Evolutionary conservation across 257 asterid genomes (phyloP).

Genomic region (Galeopsis tetrahit): DNA sequence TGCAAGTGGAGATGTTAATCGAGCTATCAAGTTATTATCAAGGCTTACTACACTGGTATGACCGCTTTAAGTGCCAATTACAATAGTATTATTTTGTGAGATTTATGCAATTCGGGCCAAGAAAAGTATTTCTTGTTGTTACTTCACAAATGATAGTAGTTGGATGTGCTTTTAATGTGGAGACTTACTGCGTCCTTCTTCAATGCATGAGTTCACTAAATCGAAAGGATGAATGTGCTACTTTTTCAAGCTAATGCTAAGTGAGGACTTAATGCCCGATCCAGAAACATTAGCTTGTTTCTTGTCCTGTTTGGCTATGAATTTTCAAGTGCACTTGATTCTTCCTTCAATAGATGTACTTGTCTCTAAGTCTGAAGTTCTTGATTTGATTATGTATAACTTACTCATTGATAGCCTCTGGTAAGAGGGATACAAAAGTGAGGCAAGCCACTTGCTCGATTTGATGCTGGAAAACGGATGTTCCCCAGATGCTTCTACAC

Average conservation of each 20-base stretch:
- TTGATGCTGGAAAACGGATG: constrained; percentile 80
- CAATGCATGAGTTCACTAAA: constrained; percentile 45
- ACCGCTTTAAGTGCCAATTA: constrained; percentile 39
- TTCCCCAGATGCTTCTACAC: constrained; percentile 72
- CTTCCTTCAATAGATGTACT: constrained; percentile 48
- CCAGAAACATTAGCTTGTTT: constrained; percentile 53
- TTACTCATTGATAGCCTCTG: constrained; percentile 65
- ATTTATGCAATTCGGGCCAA: constrained; percentile 44
- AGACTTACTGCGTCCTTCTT: constrained; percentile 57
- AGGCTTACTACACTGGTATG: constrained; percentile 43
- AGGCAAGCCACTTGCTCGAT: constrained; percentile 62
- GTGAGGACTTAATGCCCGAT: constrained; percentile 52
- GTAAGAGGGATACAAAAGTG: constrained; percentile 67
- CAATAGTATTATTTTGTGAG: constrained; percentile 58
- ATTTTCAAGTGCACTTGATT: constrained; percentile 53
- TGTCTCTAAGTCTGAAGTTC: constrained; percentile 38
- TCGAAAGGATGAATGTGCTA: constrained; percentile 35
- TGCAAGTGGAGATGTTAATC: constrained; percentile 40
- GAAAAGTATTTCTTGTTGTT: constrained; percentile 39
- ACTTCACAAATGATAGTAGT: constrained; percentile 60
- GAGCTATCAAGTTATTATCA: constrained; percentile 52
- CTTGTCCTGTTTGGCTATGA: constrained; percentile 50
- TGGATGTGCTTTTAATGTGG: constrained; percentile 56
- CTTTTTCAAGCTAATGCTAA: constrained; percentile 59
- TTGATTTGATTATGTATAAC: constrained; percentile 53